A percentile compares a stretch with the other conserved stretches of the same genome.
These are phyloP conservation scores for Hericium coralloides DNA, from an alignment of 768 basidiomycete genomes.

Conservation along the genomic window DNA sequence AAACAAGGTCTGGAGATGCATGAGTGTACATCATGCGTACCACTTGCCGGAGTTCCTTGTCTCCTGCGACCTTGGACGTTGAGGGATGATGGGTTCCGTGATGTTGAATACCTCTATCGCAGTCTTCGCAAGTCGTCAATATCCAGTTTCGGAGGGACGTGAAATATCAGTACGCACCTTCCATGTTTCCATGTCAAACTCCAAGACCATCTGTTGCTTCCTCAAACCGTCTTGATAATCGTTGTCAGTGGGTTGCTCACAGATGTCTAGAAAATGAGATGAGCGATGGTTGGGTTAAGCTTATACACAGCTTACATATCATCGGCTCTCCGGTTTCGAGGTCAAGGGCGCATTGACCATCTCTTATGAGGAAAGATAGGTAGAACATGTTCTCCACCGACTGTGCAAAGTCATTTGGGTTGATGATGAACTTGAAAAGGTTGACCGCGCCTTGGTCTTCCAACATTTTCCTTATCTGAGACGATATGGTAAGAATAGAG, in stretches of 20 bases:
- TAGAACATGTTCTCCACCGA: slow-evolving; percentile 97
- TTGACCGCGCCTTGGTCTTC: slow-evolving; percentile 48
- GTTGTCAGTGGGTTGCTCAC: slow-evolving; percentile 53
- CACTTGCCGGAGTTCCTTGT: slow-evolving; percentile 56
- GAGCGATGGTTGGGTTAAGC: neutral
- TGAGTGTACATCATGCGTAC: slow-evolving; percentile 42
- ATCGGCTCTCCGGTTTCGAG: slow-evolving; percentile 61
- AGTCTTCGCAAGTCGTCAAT: slow-evolving; percentile 35
- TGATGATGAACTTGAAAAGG: slow-evolving; percentile 80
- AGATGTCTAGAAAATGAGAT: slow-evolving; percentile 35
- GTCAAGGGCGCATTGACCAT: slow-evolving; percentile 73
- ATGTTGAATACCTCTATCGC: slow-evolving; percentile 87
- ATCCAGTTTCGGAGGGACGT: neutral
- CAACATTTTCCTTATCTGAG: slow-evolving; percentile 57
- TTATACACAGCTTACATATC: slow-evolving; percentile 46
- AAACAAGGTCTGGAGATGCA: too few species aligned
- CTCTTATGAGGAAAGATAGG: slow-evolving; percentile 84
- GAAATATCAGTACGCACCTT: slow-evolving; percentile 38
- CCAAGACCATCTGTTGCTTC: slow-evolving; percentile 83
- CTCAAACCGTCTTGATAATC: slow-evolving; percentile 56
- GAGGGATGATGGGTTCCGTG: slow-evolving; percentile 64
- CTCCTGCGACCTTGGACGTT: slow-evolving; percentile 23
- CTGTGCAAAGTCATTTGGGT: slow-evolving; percentile 86
- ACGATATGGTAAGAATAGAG: neutral
- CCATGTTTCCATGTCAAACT: slow-evolving; percentile 90